Base-by-base conservation (phyloP, 257 asterid species). In the Solanum peruvianum region DNA sequence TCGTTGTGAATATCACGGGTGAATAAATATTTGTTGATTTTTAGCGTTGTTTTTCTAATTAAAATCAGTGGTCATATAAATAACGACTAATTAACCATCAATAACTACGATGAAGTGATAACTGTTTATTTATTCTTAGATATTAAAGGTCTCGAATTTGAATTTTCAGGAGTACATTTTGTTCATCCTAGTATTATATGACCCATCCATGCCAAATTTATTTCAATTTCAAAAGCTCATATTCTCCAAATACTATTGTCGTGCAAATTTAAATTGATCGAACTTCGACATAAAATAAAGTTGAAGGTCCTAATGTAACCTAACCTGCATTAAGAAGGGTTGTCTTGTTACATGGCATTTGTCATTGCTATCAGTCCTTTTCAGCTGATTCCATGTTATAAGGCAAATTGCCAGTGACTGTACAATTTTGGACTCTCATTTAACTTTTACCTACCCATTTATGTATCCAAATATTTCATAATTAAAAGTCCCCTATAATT, bases 331-430 rank as follows among this genome's bases (percentile, higher is more conserved):
- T 69, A 87, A 86, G 85, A 86, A 77, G 86, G 85, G 90, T 85
- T 69, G 87, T 90, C 84, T 87, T 86, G 87, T 78, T 82, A 86
- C 83, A 87, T 89, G 89, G 76, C 27, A 11, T 86, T n/a, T 86
- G 89, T 86, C 86, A 90, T 83, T 85, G 45, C 69, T 86, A 85
- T 82, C 62, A 29, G 86, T 88, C 85, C 87, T 73, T 88, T 92
- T 86, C 89, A 69, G 56, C 90, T 83, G 77, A 67, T 75, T 66
- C 87, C 83, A 62, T 85, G 62, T 42, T 86, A 31, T n/a, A 35
- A 87, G 67, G 75, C 75, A 35, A 42, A 67, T 67, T 76, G 88
- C 81, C 89, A 81, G 33, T 86, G 64, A 77, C 77, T 86, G 76
- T 31, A 11, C 42, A 69, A 29, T 69, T 69, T 69, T 69, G 76